Evolutionary conservation across 2,329 filamentous ascomycete genomes (phyloP), one percentile per base, ranked within the genome.

Genomic region (Beauveria asiatica): DNA sequence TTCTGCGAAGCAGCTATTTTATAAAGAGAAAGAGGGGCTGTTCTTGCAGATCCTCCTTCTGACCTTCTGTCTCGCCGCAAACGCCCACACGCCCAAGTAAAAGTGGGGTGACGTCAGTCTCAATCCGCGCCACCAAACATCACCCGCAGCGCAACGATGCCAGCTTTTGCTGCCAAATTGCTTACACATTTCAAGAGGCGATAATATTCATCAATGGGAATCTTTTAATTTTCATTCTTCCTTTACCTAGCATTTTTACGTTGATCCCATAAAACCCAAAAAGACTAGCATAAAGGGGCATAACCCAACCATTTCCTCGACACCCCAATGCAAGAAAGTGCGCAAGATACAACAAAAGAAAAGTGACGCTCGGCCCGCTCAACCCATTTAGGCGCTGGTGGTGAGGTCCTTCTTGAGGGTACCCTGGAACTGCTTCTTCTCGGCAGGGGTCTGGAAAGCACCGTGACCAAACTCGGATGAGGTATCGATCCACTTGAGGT

Each of bases 401-500:
- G 84, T 78, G 63, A 85, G 76, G 72, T 99, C 94, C 91, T 97
- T 99, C 92, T 99, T 99, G 90, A 99, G 91, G 62, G 92, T 95
- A 83, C 94, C 94, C 81, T 96, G 79, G 85, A 91, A 94, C 77
- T 91, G 87, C 83, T 89, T 90, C 92, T 99, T 99, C 89, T 99
- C 94, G 75, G 90, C 89, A 69, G 88, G 83, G 67, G 94, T 99
- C 85, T 99, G 94, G 91, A 96, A 99, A 74, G 92, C 93, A 87
- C 94, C 94, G 84, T 99, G 94, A 80, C 94, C 94, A 80, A 99
- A 99, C 86, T 99, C 96, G 83, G 92, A 97, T 65, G 92, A 97
- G 72, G 94, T 99, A 75, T 99, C 94, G 89, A 99, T 99, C 94
- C 94, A 99, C 83, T 99, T 99, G 83, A 99, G 90, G 75, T 93